Conservation (phyloP, 2,329 filamentous ascomycete species). For the Leptographium lundbergii region DNA sequence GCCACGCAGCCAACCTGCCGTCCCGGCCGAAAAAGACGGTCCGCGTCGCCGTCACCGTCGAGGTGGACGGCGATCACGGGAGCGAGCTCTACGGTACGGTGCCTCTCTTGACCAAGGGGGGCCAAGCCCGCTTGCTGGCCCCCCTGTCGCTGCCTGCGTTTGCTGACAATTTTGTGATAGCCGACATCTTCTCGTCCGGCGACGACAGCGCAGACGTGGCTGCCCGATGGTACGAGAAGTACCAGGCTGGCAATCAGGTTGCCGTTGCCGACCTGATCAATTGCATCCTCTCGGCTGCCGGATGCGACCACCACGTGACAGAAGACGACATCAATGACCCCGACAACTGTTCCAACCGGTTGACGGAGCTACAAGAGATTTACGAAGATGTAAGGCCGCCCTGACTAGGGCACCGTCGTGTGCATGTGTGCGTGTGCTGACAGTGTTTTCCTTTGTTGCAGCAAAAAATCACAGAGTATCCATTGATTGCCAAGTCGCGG, state of each 20-base stretch:
- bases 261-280: conserved; percentile 53
- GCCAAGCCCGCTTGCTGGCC: too few relatives aligned
- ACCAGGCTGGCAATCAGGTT: conserved; percentile 37
- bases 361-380: conserved; percentile 76
- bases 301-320: conserved; percentile 67
- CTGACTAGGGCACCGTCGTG: not conserved
- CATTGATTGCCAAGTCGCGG: conserved; percentile 72
- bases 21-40: conserved; percentile 44
- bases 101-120: not conserved
- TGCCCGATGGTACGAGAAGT: conserved; percentile 46
- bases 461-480: conserved; percentile 79
- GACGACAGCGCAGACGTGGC: conserved; percentile 43
- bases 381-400: conserved; percentile 56
- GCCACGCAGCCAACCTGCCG: conserved; percentile 30
- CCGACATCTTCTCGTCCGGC: conserved; percentile 50
- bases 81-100: conserved; percentile 42
- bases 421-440: not conserved
- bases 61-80: conserved; percentile 38
- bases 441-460: conserved; percentile 14
- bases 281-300: conserved; percentile 57
- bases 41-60: conserved; percentile 38
- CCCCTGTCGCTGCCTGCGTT: not conserved
- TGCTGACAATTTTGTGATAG: conserved; percentile 22
- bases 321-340: conserved; percentile 78
- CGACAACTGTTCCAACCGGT: conserved; percentile 67